Evolutionary conservation across 345 rosid species (phyloP).

Genomic region (Eucalyptus grandis): DNA sequence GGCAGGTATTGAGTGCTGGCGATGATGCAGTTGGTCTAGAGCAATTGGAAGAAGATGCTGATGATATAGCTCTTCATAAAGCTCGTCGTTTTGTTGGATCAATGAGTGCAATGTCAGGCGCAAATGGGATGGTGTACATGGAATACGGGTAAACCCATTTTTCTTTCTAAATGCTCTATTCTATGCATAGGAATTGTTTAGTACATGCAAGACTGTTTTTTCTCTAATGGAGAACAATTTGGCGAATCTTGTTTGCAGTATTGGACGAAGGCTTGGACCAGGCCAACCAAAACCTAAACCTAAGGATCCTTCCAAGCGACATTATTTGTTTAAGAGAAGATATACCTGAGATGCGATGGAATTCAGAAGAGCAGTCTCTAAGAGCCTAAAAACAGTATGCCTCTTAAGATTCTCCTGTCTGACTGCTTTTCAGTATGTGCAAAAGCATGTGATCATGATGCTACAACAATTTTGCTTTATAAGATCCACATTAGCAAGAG

Average conservation of each 20-base stretch:
- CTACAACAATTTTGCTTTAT: background rate
- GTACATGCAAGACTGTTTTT: background rate
- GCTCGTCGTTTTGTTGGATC: slow-evolving; percentile 53
- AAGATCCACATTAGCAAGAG: background rate
- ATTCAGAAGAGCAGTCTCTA: background rate
- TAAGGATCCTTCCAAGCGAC: slow-evolving; percentile 77
- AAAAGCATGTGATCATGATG: background rate
- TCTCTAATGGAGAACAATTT: background rate
- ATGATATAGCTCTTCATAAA: slow-evolving; percentile 69
- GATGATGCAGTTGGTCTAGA: slow-evolving; percentile 81
- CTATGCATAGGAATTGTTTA: background rate
- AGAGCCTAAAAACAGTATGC: background rate
- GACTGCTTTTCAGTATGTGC: background rate
- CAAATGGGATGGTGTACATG: slow-evolving; percentile 80
- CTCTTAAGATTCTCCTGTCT: background rate
- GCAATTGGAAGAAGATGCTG: slow-evolving; percentile 86
- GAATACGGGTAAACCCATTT: slow-evolving; percentile 52
- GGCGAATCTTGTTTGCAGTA: slow-evolving; percentile 14
- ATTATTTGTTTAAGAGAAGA: slow-evolving; percentile 61
- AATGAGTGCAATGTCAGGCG: slow-evolving; percentile 88
- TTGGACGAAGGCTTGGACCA: slow-evolving; percentile 31
- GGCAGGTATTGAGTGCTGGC: slow-evolving; percentile 74
- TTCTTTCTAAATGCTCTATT: background rate
- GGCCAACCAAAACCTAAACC: slow-evolving; percentile 39
- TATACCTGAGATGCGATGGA: slow-evolving; percentile 16